Evolutionary conservation across 2,329 filamentous ascomycete species (phyloP).

Genomic region (Ophiocordyceps camponoti-saundersi): DNA sequence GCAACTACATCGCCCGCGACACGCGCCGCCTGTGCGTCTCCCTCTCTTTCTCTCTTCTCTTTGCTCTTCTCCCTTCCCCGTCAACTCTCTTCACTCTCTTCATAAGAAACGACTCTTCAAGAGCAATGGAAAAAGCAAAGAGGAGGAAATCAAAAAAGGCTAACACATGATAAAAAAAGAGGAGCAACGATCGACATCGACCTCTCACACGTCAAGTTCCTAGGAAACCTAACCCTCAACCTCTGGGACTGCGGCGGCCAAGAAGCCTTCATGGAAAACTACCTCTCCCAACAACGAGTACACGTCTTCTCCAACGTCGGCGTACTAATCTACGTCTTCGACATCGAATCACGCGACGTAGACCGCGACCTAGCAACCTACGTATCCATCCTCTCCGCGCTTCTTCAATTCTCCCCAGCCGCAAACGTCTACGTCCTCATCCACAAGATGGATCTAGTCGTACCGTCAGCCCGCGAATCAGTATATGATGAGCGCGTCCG

Average conservation of each 20-base stretch:
- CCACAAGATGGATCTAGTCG: constrained; percentile 97
- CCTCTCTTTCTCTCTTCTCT: background rate
- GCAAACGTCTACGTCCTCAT: constrained; percentile 89
- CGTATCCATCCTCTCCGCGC: constrained; percentile 71
- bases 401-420: constrained; percentile 64
- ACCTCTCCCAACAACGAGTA: constrained; percentile 83
- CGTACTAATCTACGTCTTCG: constrained; percentile 97
- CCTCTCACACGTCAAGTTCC: constrained; percentile 95
- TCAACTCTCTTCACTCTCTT: background rate
- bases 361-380: constrained; percentile 88
- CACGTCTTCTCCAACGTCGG: constrained; percentile 96
- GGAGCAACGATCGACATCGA: constrained; percentile 97
- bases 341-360: constrained; percentile 91
- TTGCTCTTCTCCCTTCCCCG: background rate
- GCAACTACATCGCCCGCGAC: constrained; percentile 95
- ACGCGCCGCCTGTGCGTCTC: constrained; percentile 56
- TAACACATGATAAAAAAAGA: no score
- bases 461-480: constrained; percentile 57
- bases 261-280: constrained; percentile 97
- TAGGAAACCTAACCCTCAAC: constrained; percentile 92
- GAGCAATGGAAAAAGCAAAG: background rate
- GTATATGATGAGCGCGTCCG: constrained; percentile 74
- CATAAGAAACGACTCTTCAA: background rate
- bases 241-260: constrained; percentile 98
- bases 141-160: no score